A percentile compares a stretch with the other conserved stretches of the same genome.
These are phyloP conservation scores for Apiospora arundinis DNA, from an alignment of 2,329 filamentous ascomycete species.

Conservation along the genomic window DNA sequence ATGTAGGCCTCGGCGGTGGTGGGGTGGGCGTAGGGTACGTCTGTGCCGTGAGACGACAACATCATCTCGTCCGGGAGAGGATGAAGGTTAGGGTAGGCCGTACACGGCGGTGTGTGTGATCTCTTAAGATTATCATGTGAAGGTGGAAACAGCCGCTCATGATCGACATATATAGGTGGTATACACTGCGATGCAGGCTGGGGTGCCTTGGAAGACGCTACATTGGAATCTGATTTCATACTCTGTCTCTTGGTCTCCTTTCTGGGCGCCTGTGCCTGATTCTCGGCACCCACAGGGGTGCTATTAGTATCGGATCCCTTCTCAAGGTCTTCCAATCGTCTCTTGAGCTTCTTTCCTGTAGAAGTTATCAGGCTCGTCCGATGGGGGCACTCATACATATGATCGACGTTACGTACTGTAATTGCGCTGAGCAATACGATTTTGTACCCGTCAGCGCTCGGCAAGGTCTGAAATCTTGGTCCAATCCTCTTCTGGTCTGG, in stretches of 20 bases:
- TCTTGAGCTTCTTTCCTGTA: constrained; percentile 90
- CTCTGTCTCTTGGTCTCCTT: too few species aligned
- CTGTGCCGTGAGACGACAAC: constrained; percentile 63
- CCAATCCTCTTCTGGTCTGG: constrained; percentile 72
- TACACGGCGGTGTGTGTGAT: too few species aligned
- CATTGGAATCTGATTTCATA: too few species aligned
- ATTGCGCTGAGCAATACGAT: too few species aligned
- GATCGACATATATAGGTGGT: too few species aligned
- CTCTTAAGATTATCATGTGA: too few species aligned
- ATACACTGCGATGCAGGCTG: too few species aligned
- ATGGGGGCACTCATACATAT: constrained; percentile 53
- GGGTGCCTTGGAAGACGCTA: too few species aligned
- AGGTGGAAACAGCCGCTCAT: too few species aligned
- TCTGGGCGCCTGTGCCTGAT: too few species aligned
- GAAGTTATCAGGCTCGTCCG: constrained; percentile 25
- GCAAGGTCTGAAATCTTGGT: constrained; percentile 98
- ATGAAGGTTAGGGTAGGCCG: too few species aligned
- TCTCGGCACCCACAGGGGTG: too few species aligned
- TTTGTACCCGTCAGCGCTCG: constrained; percentile 92
- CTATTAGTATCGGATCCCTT: constrained; percentile 63
- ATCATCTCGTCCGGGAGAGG: constrained; percentile 66
- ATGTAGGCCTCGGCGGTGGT: constrained; percentile 61
- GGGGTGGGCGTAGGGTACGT: constrained; percentile 58
- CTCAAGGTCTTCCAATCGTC: constrained; percentile 84
- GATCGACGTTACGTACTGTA: constrained; percentile 96